Base-by-base conservation (phyloP, 441 rosid genomes). In the Gossypium lobatum region DNA sequence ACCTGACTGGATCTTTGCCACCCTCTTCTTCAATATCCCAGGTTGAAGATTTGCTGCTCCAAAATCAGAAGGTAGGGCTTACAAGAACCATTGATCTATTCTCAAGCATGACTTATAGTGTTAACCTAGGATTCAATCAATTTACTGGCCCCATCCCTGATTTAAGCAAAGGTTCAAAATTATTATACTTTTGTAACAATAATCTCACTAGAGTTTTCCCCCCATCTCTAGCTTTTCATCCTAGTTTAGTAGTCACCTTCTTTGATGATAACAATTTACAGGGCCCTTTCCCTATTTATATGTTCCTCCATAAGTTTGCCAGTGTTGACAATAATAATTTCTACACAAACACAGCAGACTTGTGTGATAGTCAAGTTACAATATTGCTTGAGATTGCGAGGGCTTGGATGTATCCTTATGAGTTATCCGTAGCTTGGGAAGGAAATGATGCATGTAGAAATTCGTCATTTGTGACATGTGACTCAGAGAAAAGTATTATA, bases 121-220 rank as follows among this genome's bases (percentile, higher is more conserved):
- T 84, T 13, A 73, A 80, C 84, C 65, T 89, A 31, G 74, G 81
- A 13, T 16, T 6, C 1, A 87, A 87, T 77, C 20, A n/a, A 1
- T 85, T 87, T 58, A 58, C 88, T 1, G 97, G 95, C 66, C 84
- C 85, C 0, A 85, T 89, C 31, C 93, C 93, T 0, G 89, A 89
- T 81, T 82, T 92, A 70, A 79, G 86, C 67, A 73, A 11, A 1
- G 75, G 23, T 37, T 76, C 90, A 62, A 74, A 80, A 25, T 85
- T 85, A 76, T 80, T 92, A 23, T 85, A 85, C 72, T 84, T 90
- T 13, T 72, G 88, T 7, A 85, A 91, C 54, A 91, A 89, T 69
- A 77, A 65, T 1, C 75, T 91, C 20, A 84, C 91, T 10, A 92
- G 95, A 20, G 50, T 76, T 2, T 77, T 90, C 48, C 89, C 93